Evolutionary conservation across 2,329 filamentous ascomycete genomes (phyloP), one percentile per base, ranked within the genome.

Genomic region (Colletotrichum theobromicola): DNA sequence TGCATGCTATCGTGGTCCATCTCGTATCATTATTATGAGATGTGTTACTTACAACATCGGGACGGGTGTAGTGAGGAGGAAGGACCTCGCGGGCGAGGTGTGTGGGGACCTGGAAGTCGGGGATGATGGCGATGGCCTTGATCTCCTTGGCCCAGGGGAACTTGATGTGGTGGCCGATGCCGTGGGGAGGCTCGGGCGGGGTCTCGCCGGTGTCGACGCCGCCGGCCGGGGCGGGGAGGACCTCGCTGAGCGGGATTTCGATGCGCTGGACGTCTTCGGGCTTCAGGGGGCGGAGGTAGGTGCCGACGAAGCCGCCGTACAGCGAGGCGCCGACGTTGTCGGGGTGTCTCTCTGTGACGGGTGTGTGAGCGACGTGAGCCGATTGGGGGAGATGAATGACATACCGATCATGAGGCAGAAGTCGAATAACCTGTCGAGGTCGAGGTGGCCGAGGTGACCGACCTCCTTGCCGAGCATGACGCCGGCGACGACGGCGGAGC

Each of bases 81-180:
- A 99, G 88, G 24, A 98, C 96, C 72, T 93, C 92, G 80, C 97
- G 92, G 7, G 97, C 96, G 81, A 95, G 94, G 75, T 96, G 95
- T 2, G 97, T 99, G n/a, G 95, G 92, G 34, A 98, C 96, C 83
- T 98, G 94, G 81, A 98, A 99, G 79, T 98, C 91, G 10, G 97
- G 97, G 76, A 99, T 98, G 79, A 99, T 96, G 78, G 96, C 95
- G 77, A 99, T 93, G 76, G 96, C 96, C 88, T 98, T 98, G 88
- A 99, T 98, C 84, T 98, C 95, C 77, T 93, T 92, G 72, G 95
- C 94, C 96, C 96, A 98, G 55, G 92, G 92, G 84, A 98, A 98
- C 84, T 96, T 96, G 86, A 97, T 96, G 87, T 98, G 98, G 84
- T 98, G 96, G 63, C 96, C 97, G 79, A 99, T 98, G 80, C 95